Base-by-base conservation (phyloP, 176 grass and related monocot genomes). In the Raddia guianensis region DNA sequence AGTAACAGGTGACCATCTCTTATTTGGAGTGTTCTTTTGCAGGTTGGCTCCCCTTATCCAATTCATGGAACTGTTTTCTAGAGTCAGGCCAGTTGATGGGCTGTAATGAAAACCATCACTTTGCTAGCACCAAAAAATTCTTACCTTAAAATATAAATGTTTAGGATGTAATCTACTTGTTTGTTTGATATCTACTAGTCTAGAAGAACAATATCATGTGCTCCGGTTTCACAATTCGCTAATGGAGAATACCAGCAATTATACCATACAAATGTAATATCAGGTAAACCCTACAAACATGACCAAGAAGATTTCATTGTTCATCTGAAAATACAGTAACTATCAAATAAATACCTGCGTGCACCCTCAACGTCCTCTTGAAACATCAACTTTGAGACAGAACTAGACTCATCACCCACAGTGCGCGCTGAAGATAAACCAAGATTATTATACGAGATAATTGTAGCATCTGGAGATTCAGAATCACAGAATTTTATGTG, bases 281-380 rank as follows among this genome's bases (percentile, higher is more conserved):
- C 58, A 46, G 19, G 56, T 64, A 52, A 63, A 54, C 43, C 14
- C 4, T 75, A 53, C 13, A 37, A 42, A 19, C 3, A 73, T 53
- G 32, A 9, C 27, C 12, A 75, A 47, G 14, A 15, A 19, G 15
- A 75, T 65, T 74, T 16, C 3, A 45, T 75, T 69, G 63, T 5
- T 2, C 20, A 64, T 19, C 33, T 20, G 14, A 68, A 71, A 45
- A 13, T 63, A 77, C 34, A 67, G 49, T 9, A 53, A 82, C 34
- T 56, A n/a, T 37, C 5, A 73, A 61, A 65, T 7, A 68, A 65
- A 67, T 88, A 91, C 89, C 70, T 91, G 52, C 77, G 49, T n/a
- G 47, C n/a, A 5, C 60, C 48, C 10, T 68, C 76, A 67, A 74
- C 69, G 66, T 54, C 80, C 35, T 67, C 72, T 35, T 82, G 58